These are phyloP conservation scores for Lachnellula willkommii DNA, from an alignment of 2,329 filamentous ascomycete species.

Conservation along the genomic window DNA sequence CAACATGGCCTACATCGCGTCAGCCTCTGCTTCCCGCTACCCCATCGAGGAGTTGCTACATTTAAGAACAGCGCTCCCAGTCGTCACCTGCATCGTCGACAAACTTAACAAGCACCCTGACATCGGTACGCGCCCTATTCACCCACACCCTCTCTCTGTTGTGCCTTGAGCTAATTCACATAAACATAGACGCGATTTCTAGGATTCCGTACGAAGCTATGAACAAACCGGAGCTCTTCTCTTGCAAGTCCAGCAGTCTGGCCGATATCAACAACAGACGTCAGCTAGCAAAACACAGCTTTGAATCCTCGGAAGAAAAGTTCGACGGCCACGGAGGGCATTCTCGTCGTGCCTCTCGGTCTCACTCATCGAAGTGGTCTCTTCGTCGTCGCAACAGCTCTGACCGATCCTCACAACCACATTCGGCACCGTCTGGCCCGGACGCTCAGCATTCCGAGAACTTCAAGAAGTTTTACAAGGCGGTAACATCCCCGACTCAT, in stretches of 20 bases:
- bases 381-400: constrained; percentile 28
- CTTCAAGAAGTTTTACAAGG: constrained; percentile 63
- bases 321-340: constrained; percentile 13
- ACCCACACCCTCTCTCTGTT: background rate
- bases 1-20: background rate
- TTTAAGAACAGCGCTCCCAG: constrained; percentile 22
- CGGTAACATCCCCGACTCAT: constrained; percentile 62
- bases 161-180: background rate
- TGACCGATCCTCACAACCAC: constrained; percentile 34
- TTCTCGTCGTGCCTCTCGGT: constrained; percentile 4
- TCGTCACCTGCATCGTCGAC: constrained; percentile 19
- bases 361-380: constrained; percentile 23
- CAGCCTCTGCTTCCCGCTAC: constrained; percentile 13
- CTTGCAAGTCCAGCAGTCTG: constrained; percentile 19
- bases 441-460: constrained; percentile 55
- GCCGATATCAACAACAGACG: constrained; percentile 18
- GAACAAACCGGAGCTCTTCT: constrained; percentile 17
- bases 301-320: constrained; percentile 17
- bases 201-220: constrained; percentile 24
- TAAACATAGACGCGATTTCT: background rate
- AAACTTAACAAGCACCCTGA: constrained; percentile 27
- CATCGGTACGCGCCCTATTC: constrained; percentile 20
- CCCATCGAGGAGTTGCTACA: constrained; percentile 23
- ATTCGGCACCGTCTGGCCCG: constrained; percentile 49
- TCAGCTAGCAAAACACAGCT: constrained; percentile 5